Conservation (phyloP, 371 early-diverging fungal genomes). For the Zychaea mexicana region DNA sequence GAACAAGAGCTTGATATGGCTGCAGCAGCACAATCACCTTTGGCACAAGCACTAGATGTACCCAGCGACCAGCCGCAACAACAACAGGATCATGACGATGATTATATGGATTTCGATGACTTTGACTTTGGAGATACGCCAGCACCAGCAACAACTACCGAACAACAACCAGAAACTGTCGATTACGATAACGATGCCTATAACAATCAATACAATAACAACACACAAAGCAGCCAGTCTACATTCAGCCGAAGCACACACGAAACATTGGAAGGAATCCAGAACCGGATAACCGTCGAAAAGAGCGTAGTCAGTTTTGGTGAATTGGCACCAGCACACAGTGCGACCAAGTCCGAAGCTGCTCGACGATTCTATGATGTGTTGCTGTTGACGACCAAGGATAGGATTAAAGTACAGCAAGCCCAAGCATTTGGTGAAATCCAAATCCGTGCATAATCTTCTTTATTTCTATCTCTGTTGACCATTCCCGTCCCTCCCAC, state of each 20-base stretch:
- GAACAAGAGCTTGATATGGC: not conserved
- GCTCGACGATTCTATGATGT: slow-evolving; percentile 91
- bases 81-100: slow-evolving; percentile 10
- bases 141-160: not conserved
- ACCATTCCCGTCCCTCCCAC: no score
- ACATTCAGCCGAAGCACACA: slow-evolving; percentile 25
- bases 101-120: slow-evolving; percentile 22
- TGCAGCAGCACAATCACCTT: not conserved
- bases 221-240: slow-evolving; percentile 22
- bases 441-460: slow-evolving; percentile 43
- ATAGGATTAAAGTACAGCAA: slow-evolving; percentile 85
- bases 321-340: slow-evolving; percentile 33
- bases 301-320: slow-evolving; percentile 20
- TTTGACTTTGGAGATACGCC: slow-evolving; percentile 15
- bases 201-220: not conserved
- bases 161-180: not conserved
- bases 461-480: not conserved
- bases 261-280: slow-evolving; percentile 27
- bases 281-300: slow-evolving; percentile 18
- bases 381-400: slow-evolving; percentile 85
- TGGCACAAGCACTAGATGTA: not conserved
- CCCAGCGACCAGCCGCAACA: not conserved
- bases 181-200: not conserved
- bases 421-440: slow-evolving; percentile 84
- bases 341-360: slow-evolving; percentile 60